A percentile compares a stretch with the other conserved stretches of the same genome.
These are phyloP conservation scores for Verbena officinalis DNA, from an alignment of 257 asterid species.

Conservation along the genomic window DNA sequence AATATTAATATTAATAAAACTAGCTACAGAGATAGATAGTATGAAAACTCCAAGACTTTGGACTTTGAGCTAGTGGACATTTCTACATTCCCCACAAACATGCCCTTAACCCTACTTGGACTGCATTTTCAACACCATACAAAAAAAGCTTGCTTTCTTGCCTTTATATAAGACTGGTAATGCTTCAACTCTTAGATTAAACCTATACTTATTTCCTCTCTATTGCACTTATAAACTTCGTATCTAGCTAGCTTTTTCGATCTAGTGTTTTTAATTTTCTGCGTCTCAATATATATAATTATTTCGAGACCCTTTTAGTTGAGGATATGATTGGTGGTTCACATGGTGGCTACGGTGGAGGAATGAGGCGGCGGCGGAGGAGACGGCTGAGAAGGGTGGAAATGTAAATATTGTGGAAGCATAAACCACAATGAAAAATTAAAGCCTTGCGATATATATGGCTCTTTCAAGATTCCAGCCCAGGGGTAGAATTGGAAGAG, in stretches of 20 bases:
- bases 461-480: slow-evolving; percentile 38
- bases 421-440: slow-evolving; percentile 1
- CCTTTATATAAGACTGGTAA: slow-evolving; percentile 53
- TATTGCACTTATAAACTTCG: slow-evolving; percentile 23
- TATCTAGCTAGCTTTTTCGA: slow-evolving; percentile 14
- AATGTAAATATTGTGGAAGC: slow-evolving; percentile 11
- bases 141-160: slow-evolving; percentile 29
- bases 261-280: neutral
- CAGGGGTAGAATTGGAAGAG: slow-evolving; percentile 48
- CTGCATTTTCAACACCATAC: slow-evolving; percentile 32
- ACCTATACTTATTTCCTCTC: no score
- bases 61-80: slow-evolving; percentile 46
- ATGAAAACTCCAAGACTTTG: slow-evolving; percentile 40
- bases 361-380: slow-evolving; percentile 19
- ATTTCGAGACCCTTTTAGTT: slow-evolving; percentile 19
- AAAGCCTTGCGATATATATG: slow-evolving; percentile 42
- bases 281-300: neutral
- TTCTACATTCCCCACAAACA: slow-evolving; percentile 51
- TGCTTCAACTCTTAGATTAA: no score
- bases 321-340: slow-evolving; percentile 36
- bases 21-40: neutral
- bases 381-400: slow-evolving; percentile 2
- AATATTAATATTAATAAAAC: neutral
- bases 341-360: slow-evolving; percentile 39
- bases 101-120: slow-evolving; percentile 45